Evolutionary conservation across 495 filamentous ascomycete species (phyloP).

Genomic region (Tricharina praecox): DNA sequence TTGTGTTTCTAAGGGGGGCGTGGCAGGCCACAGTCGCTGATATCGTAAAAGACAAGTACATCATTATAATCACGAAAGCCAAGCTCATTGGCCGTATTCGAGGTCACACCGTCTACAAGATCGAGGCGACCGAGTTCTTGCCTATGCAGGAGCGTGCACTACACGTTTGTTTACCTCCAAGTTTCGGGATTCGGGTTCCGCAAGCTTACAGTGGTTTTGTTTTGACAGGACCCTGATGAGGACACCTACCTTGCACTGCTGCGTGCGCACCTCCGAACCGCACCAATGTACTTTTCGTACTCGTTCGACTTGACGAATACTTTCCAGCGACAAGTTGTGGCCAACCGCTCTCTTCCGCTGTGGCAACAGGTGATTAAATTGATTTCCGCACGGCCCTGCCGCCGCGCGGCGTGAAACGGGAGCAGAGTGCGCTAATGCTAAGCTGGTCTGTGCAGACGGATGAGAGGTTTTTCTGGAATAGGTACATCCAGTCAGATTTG

Average conservation of each 20-base stretch:
- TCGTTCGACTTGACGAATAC: slow-evolving; percentile 84
- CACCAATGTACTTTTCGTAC: slow-evolving; percentile 97
- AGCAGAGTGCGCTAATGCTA: neutral
- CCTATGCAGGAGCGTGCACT: slow-evolving; percentile 83
- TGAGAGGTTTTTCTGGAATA: slow-evolving; percentile 98
- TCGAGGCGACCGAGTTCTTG: slow-evolving; percentile 79
- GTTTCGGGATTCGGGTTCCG: no score
- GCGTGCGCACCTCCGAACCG: slow-evolving; percentile 56
- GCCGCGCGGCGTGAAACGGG: neutral
- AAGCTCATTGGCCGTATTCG: slow-evolving; percentile 76
- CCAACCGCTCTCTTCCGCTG: slow-evolving; percentile 49
- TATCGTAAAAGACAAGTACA: slow-evolving; percentile 66
- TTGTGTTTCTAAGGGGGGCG: neutral
- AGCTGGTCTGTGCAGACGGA: slow-evolving; percentile 40
- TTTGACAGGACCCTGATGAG: slow-evolving; percentile 58
- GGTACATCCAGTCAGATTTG: slow-evolving; percentile 73
- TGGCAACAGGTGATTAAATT: slow-evolving; percentile 46
- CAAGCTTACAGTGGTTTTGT: neutral
- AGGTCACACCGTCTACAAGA: slow-evolving; percentile 85
- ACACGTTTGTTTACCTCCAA: slow-evolving; percentile 33
- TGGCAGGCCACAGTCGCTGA: neutral
- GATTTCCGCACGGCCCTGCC: neutral
- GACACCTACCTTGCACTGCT: slow-evolving; percentile 71
- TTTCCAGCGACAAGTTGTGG: slow-evolving; percentile 76
- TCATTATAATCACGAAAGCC: slow-evolving; percentile 88